Evolutionary conservation across 257 asterid species (phyloP).

Genomic region (Nemophila menziesii): DNA sequence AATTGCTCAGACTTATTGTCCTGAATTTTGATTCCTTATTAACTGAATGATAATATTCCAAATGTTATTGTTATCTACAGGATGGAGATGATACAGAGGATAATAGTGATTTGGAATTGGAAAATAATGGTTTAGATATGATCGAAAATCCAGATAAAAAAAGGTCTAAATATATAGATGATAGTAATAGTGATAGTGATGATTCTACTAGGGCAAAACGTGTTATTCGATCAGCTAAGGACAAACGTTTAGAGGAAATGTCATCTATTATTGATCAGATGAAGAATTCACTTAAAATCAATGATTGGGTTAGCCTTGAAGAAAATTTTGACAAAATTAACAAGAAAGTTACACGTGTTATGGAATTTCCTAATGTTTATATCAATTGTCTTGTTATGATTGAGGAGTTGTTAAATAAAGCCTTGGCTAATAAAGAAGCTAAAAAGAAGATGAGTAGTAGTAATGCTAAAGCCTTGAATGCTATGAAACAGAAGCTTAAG

Average conservation of each 20-base stretch:
- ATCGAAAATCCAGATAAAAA: slow-evolving; percentile 20
- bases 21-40: neutral
- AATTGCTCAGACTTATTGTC: neutral
- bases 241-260: slow-evolving; percentile 83
- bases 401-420: slow-evolving; percentile 70
- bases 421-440: slow-evolving; percentile 81
- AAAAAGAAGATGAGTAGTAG: slow-evolving; percentile 96
- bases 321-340: slow-evolving; percentile 93
- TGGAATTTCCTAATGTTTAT: slow-evolving; percentile 61
- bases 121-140: slow-evolving; percentile 24
- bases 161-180: slow-evolving; percentile 29
- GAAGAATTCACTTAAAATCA: slow-evolving; percentile 89
- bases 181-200: slow-evolving; percentile 67
- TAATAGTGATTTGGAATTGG: slow-evolving; percentile 29
- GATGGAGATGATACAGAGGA: slow-evolving; percentile 57
- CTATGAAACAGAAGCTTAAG: slow-evolving; percentile 89
- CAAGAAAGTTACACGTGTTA: slow-evolving; percentile 76
- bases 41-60: neutral
- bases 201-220: slow-evolving; percentile 56
- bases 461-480: slow-evolving; percentile 86
- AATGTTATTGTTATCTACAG: slow-evolving; percentile 15
- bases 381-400: slow-evolving; percentile 79
- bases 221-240: slow-evolving; percentile 62
- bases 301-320: slow-evolving; percentile 85
- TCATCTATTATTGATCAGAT: slow-evolving; percentile 70